These are phyloP conservation scores for Salix purpurea DNA, from an alignment of 345 rosid species.

Conservation along the genomic window DNA sequence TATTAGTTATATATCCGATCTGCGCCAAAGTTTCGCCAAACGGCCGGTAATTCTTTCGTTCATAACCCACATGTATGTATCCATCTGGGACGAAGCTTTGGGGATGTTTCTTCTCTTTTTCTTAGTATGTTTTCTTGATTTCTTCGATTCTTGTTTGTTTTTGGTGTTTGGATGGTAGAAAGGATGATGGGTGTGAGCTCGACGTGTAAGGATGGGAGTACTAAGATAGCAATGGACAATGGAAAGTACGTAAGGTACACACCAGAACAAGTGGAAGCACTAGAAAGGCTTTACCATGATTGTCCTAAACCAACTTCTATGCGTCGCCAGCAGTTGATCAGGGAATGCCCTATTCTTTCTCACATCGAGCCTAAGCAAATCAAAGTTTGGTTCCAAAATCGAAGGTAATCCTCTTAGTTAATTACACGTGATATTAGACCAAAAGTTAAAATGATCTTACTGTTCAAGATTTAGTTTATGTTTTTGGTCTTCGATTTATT, in stretches of 20 bases:
- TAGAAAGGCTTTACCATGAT: constrained; percentile 98
- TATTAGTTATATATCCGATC: neutral
- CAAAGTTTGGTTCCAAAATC: constrained; percentile 99
- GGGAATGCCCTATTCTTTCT: constrained; percentile 99
- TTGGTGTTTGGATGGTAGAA: neutral
- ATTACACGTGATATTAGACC: neutral
- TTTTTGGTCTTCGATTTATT: neutral
- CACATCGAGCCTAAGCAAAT: constrained; percentile 97
- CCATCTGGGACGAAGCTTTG: neutral
- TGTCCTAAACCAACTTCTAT: constrained; percentile 98
- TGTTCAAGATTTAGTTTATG: neutral
- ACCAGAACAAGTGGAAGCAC: constrained; percentile 99
- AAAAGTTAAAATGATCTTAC: neutral
- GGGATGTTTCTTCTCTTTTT: neutral
- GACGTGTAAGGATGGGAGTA: constrained; percentile 68
- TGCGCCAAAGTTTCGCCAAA: constrained; percentile 1
- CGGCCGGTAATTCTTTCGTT: constrained; percentile 3
- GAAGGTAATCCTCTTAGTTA: constrained; percentile 50
- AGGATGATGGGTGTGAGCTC: constrained; percentile 56
- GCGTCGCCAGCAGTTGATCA: constrained; percentile 94
- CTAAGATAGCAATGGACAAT: constrained; percentile 52
- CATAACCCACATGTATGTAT: neutral
- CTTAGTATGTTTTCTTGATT: neutral
- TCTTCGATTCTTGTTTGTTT: neutral
- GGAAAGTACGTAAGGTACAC: constrained; percentile 99